Percentiles rank a stretch among this genome's conserved stretches.
Evolutionary conservation across 192 early-diverging fungal species (phyloP).

Genomic region (Backusella tuberculispora): DNA sequence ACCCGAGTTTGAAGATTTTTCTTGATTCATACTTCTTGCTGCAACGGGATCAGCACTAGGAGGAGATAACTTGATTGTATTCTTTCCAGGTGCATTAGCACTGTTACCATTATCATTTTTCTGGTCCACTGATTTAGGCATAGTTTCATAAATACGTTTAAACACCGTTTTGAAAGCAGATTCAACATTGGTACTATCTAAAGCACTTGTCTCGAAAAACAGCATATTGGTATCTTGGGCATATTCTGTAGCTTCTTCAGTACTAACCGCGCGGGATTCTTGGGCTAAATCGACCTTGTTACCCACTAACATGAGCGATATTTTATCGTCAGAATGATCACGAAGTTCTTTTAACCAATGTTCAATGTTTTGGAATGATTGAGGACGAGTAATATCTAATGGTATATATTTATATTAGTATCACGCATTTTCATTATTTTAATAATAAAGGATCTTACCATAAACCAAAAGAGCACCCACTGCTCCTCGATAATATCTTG

Average conservation of each 20-base stretch:
- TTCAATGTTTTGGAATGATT: constrained; percentile 89
- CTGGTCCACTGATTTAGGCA: constrained; percentile 38
- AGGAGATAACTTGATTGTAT: constrained; percentile 38
- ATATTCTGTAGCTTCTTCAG: constrained; percentile 82
- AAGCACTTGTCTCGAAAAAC: constrained; percentile 82
- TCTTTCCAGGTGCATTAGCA: constrained; percentile 24
- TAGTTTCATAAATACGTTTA: constrained; percentile 34
- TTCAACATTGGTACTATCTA: constrained; percentile 86
- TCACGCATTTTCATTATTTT: background rate
- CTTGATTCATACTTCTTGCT: background rate
- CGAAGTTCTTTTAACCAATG: constrained; percentile 97
- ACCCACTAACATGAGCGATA: constrained; percentile 93
- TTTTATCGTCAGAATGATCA: constrained; percentile 92
- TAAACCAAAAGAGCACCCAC: constrained; percentile 94
- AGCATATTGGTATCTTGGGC: constrained; percentile 82
- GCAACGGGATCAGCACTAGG: constrained; percentile 14
- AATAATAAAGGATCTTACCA: too few species aligned
- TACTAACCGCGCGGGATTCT: constrained; percentile 66
- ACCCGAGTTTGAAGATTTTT: constrained; percentile 11
- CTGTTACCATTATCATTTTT: background rate
- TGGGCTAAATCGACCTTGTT: constrained; percentile 92
- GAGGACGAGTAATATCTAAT: constrained; percentile 53
- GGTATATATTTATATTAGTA: background rate
- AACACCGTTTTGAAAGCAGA: constrained; percentile 65
- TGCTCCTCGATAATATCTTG: constrained; percentile 92